phyloP scores from a whole-genome alignment of 441 rosid genomes.

The Euphorbia schlechtendalii region DNA sequence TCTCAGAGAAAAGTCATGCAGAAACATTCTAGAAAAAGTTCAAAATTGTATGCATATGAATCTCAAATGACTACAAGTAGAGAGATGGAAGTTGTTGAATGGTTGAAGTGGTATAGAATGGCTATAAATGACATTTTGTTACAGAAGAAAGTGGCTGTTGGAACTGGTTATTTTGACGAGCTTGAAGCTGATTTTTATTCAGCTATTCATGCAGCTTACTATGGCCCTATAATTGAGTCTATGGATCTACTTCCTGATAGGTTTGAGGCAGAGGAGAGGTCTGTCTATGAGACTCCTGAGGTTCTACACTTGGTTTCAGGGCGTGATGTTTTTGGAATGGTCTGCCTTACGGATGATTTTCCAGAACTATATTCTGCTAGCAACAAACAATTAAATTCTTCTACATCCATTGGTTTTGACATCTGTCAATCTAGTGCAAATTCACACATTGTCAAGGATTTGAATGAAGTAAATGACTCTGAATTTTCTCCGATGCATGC shows the following conservation, averaged over 20 bases:
- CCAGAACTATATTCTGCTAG: constrained; percentile 44
- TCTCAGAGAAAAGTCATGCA: constrained; percentile 47
- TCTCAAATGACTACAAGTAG: constrained; percentile 28
- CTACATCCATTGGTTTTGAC: constrained; percentile 27
- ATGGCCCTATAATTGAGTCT: constrained; percentile 73
- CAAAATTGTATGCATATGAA: constrained; percentile 33
- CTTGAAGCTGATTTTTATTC: constrained; percentile 86
- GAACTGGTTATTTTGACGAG: constrained; percentile 58
- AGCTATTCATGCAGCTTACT: constrained; percentile 67
- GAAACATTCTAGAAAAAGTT: constrained; percentile 36
- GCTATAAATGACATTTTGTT: constrained; percentile 65
- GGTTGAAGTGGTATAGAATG: constrained; percentile 83
- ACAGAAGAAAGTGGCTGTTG: constrained; percentile 57
- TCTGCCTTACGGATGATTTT: constrained; percentile 45
- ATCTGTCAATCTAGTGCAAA: constrained; percentile 26
- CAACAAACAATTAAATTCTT: constrained; percentile 38
- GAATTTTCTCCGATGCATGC: constrained; percentile 28
- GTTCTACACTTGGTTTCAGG: constrained; percentile 93
- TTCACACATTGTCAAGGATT: constrained; percentile 15
- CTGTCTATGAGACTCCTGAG: constrained; percentile 60
- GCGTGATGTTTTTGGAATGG: constrained; percentile 83
- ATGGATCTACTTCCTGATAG: constrained; percentile 78
- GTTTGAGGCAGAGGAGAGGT: constrained; percentile 97
- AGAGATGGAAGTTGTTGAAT: constrained; percentile 90
- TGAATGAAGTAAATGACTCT: constrained; percentile 25